Evolutionary conservation across 2,329 filamentous ascomycete genomes (phyloP).

Genomic region (Sporothrix curviconia): DNA sequence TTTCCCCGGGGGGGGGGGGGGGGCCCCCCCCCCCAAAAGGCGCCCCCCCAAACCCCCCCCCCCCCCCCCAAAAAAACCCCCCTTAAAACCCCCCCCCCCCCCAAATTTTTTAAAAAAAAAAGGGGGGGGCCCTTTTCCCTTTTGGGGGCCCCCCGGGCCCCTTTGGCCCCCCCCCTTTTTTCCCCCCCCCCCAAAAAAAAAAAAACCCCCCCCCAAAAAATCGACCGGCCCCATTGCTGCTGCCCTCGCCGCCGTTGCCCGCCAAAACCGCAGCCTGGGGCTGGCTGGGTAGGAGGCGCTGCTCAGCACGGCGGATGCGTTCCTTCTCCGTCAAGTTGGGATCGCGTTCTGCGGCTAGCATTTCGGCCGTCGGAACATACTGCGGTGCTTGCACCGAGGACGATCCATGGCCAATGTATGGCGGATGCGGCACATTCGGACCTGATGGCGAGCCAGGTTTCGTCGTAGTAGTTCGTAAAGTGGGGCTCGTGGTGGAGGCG

Average conservation of each 20-base stretch:
- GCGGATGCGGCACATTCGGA: slow-evolving; percentile 20
- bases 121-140: too few relatives aligned
- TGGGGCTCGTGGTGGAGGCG: background rate
- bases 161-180: too few relatives aligned
- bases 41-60: too few relatives aligned
- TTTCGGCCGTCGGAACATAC: slow-evolving; percentile 54
- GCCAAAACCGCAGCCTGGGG: slow-evolving; percentile 68
- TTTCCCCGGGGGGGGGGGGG: too few relatives aligned
- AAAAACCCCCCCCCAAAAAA: too few relatives aligned
- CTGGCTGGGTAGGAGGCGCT: slow-evolving; percentile 72
- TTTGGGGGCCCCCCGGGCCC: too few relatives aligned
- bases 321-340: slow-evolving; percentile 73
- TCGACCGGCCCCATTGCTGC: slow-evolving; percentile 35
- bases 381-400: slow-evolving; percentile 27
- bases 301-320: slow-evolving; percentile 68
- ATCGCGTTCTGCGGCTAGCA: slow-evolving; percentile 42
- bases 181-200: too few relatives aligned
- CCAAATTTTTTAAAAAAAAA: too few relatives aligned
- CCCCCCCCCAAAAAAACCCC: too few relatives aligned
- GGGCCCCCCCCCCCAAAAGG: too few relatives aligned
- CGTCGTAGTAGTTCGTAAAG: slow-evolving; percentile 8
- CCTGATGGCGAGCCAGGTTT: slow-evolving; percentile 15
- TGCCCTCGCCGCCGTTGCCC: slow-evolving; percentile 31
- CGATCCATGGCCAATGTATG: slow-evolving; percentile 27
- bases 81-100: too few relatives aligned